Base-by-base conservation (phyloP, 768 basidiomycete genomes). In the Russula olivacea region DNA sequence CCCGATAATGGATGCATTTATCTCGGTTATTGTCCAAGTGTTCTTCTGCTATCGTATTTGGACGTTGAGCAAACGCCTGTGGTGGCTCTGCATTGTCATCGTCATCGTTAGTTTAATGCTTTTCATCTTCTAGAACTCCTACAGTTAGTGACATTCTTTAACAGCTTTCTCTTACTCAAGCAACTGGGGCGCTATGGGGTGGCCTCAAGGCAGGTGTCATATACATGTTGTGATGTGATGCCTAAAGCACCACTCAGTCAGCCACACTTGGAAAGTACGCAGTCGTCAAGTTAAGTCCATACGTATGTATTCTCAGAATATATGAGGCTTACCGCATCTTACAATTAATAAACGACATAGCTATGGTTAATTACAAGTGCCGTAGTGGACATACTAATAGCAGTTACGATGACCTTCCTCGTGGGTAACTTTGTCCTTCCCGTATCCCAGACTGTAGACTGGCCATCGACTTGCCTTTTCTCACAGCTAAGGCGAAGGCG, bases 21-120 rank as follows among this genome's bases (percentile, higher is more conserved):
- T 57, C 4, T 56, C 64, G 15, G 41, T 65, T 23, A 51, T 41
- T 14, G 41, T 65, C 23, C 60, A 65, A 43, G 14, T n/a, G 3
- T 62, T 65, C 49, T 62, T 65, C 17, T 48, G 59, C 43, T 62
- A 47, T 48, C 59, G 64, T 23, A 65, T 65, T 41, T 61, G 59
- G 64, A 30, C 3, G 6, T 45, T 65, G 30, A 61, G 54, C 45
- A 55, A 55, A 30, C 59, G 59, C 9, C 14, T 63, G 14, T 53
- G 30, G 54, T 61, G 54, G 60, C 34, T 57, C 25, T 62, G 52
- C 34, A 12, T 51, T 2, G 7, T 55, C n/a, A 47, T 65, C 23
- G 30, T 28, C 21, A 5, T 41, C 41, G 64, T 65, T 32, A 10
- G 63, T 57, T 11, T 19, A 6, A 9, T 28, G 30, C 9, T 17